These are phyloP conservation scores for Suillus decipiens DNA, from an alignment of 768 basidiomycete species.

Conservation along the genomic window DNA sequence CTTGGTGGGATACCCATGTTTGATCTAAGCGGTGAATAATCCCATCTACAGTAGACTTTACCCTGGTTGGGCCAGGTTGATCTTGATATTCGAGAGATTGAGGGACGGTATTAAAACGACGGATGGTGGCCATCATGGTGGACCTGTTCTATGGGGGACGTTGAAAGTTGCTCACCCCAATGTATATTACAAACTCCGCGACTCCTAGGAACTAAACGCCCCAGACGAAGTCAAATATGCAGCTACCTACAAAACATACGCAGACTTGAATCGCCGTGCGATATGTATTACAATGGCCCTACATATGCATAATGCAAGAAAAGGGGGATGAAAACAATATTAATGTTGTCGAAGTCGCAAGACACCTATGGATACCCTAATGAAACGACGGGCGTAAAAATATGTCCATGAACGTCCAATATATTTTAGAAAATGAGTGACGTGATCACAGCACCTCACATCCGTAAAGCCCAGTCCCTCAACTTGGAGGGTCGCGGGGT, in stretches of 20 bases:
- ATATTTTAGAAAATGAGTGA: constrained; percentile 14
- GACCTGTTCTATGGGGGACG: neutral
- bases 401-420: constrained; percentile 24
- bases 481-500: constrained; percentile 45
- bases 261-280: constrained; percentile 10
- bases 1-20: constrained; percentile 3
- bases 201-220: neutral
- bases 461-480: constrained; percentile 7
- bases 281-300: constrained; percentile 26
- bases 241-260: constrained; percentile 12
- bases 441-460: neutral
- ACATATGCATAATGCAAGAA: constrained; percentile 13
- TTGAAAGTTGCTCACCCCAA: constrained; percentile 2
- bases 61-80: constrained; percentile 6
- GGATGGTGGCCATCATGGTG: constrained; percentile 33
- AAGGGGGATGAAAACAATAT: constrained; percentile 10
- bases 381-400: constrained; percentile 12
- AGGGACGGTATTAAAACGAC: constrained; percentile 34
- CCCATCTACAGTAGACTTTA: constrained; percentile 13
- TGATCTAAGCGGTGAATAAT: constrained; percentile 1
- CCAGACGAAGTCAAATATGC: neutral
- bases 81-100: constrained; percentile 16
- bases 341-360: constrained; percentile 15
- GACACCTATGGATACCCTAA: constrained; percentile 3
- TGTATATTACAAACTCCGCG: constrained; percentile 17